Percentiles rank a stretch among this genome's conserved stretches.
Evolutionary conservation across 2,329 filamentous ascomycete species (phyloP).

Genomic region (Pseudogymnoascus sp.): DNA sequence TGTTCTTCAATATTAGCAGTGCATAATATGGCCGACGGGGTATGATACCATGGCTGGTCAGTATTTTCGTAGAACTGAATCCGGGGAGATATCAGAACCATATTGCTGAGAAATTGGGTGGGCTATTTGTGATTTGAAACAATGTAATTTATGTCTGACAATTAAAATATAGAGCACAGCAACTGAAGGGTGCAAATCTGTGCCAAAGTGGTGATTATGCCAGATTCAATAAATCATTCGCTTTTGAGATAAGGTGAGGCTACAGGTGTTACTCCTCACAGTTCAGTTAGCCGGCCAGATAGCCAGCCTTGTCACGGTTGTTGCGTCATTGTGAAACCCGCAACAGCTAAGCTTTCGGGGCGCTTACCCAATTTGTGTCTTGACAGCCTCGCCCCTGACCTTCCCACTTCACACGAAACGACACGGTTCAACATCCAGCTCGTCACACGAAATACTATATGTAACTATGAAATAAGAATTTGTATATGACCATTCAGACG

Average conservation of each 20-base stretch:
- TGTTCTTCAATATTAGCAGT: conserved; percentile 27
- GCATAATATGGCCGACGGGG: conserved; percentile 12
- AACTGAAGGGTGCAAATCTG: not conserved
- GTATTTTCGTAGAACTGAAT: conserved; percentile 62
- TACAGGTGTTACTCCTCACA: not conserved
- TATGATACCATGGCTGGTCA: conserved; percentile 53
- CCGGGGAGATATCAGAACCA: conserved; percentile 47
- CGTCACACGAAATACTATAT: not conserved
- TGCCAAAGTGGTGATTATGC: not conserved
- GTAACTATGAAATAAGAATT: not conserved
- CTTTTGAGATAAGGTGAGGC: not conserved
- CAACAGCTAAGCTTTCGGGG: not conserved
- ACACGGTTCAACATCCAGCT: not conserved
- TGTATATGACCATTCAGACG: not conserved
- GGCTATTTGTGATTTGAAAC: not conserved
- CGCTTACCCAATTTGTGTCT: not conserved
- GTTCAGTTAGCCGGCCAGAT: not conserved
- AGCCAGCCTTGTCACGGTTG: not conserved
- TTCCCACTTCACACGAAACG: not conserved
- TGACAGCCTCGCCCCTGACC: conserved; percentile 1
- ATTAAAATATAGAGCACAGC: not conserved
- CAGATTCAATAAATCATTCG: not conserved
- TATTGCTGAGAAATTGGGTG: conserved; percentile 21
- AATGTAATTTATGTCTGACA: not conserved
- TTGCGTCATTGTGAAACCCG: not conserved